Conservation (phyloP, 106 monocot species). For the Hemerocallis citrina region DNA sequence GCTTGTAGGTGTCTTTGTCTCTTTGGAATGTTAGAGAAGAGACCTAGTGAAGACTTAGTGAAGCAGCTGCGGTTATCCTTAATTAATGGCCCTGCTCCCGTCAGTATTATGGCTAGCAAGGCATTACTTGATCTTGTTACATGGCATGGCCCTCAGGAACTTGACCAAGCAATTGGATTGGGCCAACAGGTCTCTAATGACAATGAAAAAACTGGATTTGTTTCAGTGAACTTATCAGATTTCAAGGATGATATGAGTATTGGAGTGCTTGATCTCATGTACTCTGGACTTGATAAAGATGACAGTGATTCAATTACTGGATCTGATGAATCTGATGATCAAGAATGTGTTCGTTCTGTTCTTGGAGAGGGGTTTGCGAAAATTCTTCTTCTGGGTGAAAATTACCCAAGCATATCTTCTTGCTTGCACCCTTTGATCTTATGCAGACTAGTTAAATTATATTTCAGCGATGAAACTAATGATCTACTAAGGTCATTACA, state of each 20-base stretch:
- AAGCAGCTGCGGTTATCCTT: slow-evolving; percentile 70
- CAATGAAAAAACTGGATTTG: slow-evolving; percentile 26
- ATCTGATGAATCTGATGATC: slow-evolving; percentile 33
- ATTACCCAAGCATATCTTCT: slow-evolving; percentile 48
- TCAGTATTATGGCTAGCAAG: slow-evolving; percentile 71
- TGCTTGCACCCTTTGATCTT: slow-evolving; percentile 50
- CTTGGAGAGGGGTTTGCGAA: slow-evolving; percentile 95
- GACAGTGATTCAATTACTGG: slow-evolving; percentile 21
- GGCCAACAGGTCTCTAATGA: slow-evolving; percentile 9
- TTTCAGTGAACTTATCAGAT: slow-evolving; percentile 30
- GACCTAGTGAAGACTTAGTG: slow-evolving; percentile 61
- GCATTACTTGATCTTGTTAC: slow-evolving; percentile 69
- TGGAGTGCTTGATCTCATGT: slow-evolving; percentile 71
- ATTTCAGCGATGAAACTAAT: slow-evolving; percentile 59
- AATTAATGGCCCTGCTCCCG: slow-evolving; percentile 44
- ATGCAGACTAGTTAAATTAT: slow-evolving; percentile 48
- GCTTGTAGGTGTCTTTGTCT: slow-evolving; percentile 70
- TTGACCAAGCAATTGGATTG: slow-evolving; percentile 52
- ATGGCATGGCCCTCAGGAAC: slow-evolving; percentile 74
- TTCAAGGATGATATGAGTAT: slow-evolving; percentile 28
- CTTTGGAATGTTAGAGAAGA: slow-evolving; percentile 64
- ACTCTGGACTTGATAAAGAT: slow-evolving; percentile 41
- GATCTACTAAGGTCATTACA: slow-evolving; percentile 50
- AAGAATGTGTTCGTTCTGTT: slow-evolving; percentile 46
- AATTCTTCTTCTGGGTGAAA: slow-evolving; percentile 66